Percentiles rank a stretch among this genome's conserved stretches.
These are phyloP conservation scores for Clarireedia paspali DNA, from an alignment of 2,329 filamentous ascomycete species.

Conservation along the genomic window DNA sequence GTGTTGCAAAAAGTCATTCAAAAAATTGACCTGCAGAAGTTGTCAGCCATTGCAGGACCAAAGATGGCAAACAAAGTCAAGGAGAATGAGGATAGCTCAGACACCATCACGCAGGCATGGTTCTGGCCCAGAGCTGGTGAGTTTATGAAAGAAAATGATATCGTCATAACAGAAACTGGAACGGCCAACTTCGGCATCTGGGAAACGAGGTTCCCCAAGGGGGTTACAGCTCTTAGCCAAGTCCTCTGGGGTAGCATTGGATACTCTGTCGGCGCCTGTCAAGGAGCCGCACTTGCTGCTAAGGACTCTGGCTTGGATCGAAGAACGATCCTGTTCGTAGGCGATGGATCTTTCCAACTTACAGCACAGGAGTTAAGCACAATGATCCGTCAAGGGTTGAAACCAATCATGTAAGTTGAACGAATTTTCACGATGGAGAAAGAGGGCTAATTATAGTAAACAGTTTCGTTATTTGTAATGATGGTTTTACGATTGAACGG, in stretches of 20 bases:
- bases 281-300: conserved; percentile 66
- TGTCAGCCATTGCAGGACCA: conserved; percentile 48
- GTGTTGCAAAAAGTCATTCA: conserved; percentile 66
- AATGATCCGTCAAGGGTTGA: conserved; percentile 68
- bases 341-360: conserved; percentile 80
- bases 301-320: conserved; percentile 53
- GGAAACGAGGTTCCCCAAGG: conserved; percentile 70
- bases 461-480: conserved; percentile 77
- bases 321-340: conserved; percentile 77
- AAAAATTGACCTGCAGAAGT: conserved; percentile 46
- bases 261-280: conserved; percentile 53
- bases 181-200: conserved; percentile 85
- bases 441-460: neutral
- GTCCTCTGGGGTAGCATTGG: conserved; percentile 66
- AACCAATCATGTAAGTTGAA: conserved; percentile 62
- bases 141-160: conserved; percentile 63
- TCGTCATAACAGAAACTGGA: conserved; percentile 69
- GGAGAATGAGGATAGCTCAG: conserved; percentile 32
- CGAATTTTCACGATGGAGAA: neutral
- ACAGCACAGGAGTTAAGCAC: conserved; percentile 79
- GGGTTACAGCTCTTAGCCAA: conserved; percentile 75
- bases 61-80: conserved; percentile 44
- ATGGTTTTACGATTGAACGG: conserved; percentile 84
- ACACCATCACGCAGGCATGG: conserved; percentile 59
- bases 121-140: conserved; percentile 72